A percentile compares a stretch with the other conserved stretches of the same genome.
phyloP scores from a whole-genome alignment of 768 basidiomycete species.

The Candolleomyces eurysporus region DNA sequence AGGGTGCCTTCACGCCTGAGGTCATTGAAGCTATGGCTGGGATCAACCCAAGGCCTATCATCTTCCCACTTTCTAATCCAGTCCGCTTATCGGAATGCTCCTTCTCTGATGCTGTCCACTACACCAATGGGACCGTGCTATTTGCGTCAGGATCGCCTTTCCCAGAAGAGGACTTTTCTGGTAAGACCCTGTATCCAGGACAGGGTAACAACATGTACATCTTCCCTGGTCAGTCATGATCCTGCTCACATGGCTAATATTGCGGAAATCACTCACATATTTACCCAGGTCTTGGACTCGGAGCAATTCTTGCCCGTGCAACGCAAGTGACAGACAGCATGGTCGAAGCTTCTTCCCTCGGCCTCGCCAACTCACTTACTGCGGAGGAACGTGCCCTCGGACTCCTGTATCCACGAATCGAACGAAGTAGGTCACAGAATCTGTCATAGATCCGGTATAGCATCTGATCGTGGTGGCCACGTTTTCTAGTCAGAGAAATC shows the following conservation, averaged over 20 bases:
- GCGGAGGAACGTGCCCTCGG: conserved; percentile 61
- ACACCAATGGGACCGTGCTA: conserved; percentile 72
- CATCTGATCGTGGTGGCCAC: not conserved
- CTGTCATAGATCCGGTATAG: conserved; percentile 4
- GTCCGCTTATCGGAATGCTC: conserved; percentile 78
- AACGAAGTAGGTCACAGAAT: conserved; percentile 49
- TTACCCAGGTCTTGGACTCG: conserved; percentile 67
- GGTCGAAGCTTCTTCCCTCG: conserved; percentile 86
- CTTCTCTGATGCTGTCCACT: conserved; percentile 69
- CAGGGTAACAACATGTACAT: conserved; percentile 97
- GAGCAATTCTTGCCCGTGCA: conserved; percentile 68
- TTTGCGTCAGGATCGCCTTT: conserved; percentile 92
- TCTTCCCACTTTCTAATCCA: conserved; percentile 93
- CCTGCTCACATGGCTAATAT: not conserved
- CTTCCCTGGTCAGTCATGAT: conserved; percentile 53
- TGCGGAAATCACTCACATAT: not conserved
- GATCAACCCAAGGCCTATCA: conserved; percentile 80
- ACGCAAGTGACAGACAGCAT: conserved; percentile 76
- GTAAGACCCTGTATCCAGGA: conserved; percentile 64
- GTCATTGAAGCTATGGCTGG: conserved; percentile 76
- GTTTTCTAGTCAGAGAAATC: conserved; percentile 68
- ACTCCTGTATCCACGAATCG: conserved; percentile 80
- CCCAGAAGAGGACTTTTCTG: conserved; percentile 55
- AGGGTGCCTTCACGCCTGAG: conserved; percentile 72
- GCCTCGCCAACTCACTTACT: conserved; percentile 73